These are phyloP conservation scores for Podospora sp. DNA, from an alignment of 495 filamentous ascomycete genomes.

Conservation along the genomic window DNA sequence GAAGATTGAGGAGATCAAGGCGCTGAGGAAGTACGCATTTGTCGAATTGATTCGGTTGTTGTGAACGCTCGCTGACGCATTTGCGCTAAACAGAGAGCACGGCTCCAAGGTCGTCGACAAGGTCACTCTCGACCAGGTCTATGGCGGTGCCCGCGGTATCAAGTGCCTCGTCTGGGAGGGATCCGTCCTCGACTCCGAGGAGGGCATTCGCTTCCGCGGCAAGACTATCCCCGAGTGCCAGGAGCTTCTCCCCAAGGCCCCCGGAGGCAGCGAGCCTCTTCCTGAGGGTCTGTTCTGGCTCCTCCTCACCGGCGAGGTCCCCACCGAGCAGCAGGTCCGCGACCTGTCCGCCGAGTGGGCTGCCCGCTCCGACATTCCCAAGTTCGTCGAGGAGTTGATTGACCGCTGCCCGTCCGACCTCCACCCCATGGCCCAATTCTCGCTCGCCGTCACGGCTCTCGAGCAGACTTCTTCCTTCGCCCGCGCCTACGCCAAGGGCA, in stretches of 20 bases:
- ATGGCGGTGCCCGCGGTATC: constrained; percentile 98
- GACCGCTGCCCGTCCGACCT: constrained; percentile 98
- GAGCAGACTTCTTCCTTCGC: constrained; percentile 97
- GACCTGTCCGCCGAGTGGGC: constrained; percentile 98
- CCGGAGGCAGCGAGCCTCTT: constrained; percentile 92
- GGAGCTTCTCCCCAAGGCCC: constrained; percentile 92
- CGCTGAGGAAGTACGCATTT: constrained; percentile 78
- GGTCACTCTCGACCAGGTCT: constrained; percentile 98
- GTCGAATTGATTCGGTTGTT: constrained; percentile 5
- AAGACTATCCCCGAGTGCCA: constrained; percentile 99
- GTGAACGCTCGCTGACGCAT: constrained; percentile 22
- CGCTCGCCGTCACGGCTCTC: constrained; percentile 92
- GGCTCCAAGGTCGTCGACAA: constrained; percentile 94
- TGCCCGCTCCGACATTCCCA: constrained; percentile 91
- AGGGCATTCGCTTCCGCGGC: constrained; percentile 98
- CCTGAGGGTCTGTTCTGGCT: constrained; percentile 99
- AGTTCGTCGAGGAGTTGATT: constrained; percentile 98
- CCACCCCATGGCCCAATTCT: constrained; percentile 99
- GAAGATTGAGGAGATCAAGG: constrained; percentile 99
- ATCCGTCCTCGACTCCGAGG: constrained; percentile 95
- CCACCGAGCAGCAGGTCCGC: constrained; percentile 95
- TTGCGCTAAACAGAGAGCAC: constrained; percentile 65
- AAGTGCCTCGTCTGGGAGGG: constrained; percentile 99
- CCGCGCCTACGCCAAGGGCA: constrained; percentile 96
- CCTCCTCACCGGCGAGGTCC: constrained; percentile 94